Base-by-base conservation (phyloP, 345 rosid species). In the Corymbia maculata region DNA sequence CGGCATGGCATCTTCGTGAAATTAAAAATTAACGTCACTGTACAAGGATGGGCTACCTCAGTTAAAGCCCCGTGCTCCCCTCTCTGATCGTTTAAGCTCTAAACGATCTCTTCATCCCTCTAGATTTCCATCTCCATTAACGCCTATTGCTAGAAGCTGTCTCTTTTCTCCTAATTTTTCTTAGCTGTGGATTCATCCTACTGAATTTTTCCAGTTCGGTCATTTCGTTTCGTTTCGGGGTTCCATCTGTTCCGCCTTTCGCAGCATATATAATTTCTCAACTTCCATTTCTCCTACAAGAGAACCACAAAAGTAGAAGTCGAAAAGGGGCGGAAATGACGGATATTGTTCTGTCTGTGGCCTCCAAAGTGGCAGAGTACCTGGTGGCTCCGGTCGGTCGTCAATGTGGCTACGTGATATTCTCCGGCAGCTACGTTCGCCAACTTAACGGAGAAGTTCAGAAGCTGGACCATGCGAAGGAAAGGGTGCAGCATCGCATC, bases 281-380 rank as follows among this genome's bases (percentile, higher is more conserved):
- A 28, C 68, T 0, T 10, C 7, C 68, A 4, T 11, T 28, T 3
- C 32, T 61, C 16, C 15, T 26, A 5, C 30, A 11, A 61, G 2
- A 28, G 6, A 12, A 61, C 32, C 32, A 12, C 3, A 30, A 14
- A 30, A 14, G 17, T 7, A 2, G 19, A n/a, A 14, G 1, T 2
- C 75, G 9, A 55, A 30, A n/a, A 14, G 9, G 19, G 17, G 53
- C 5, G 64, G 28, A 12, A 26, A 59, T 26, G 30, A 0, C 15
- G 66, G 66, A 59, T 0, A 10, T 11, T 24, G 66, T 5, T 24
- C 0, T 2, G 13, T 5, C 13, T 3, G 7, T 5, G 0, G 66
- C 66, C 10, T 12, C 66, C 66, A 2, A 11, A 59, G 66, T 2
- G 66, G 66, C 70, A 13, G 17, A 1, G 17, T 6, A 1, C 16